Evolutionary conservation across 202 grass and related monocot genomes (phyloP).

Genomic region (Setaria italica): DNA sequence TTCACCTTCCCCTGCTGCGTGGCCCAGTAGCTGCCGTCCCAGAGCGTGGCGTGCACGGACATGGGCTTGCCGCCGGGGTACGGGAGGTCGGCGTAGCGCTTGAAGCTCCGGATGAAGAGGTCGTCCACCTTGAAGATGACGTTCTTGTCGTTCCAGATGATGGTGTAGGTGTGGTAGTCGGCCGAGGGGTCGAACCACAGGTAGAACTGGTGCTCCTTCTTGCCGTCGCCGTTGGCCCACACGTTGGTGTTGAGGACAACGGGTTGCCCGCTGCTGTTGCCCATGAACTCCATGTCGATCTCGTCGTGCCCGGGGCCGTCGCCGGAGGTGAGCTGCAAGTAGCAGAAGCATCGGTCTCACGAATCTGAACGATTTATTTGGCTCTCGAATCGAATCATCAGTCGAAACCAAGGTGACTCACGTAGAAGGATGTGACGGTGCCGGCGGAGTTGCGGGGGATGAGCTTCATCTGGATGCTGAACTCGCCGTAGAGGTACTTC

Average conservation of each 20-base stretch:
- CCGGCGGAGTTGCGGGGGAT: slow-evolving; percentile 52
- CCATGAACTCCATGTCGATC: slow-evolving; percentile 84
- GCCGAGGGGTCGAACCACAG: slow-evolving; percentile 65
- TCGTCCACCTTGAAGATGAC: slow-evolving; percentile 70
- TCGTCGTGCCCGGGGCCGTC: slow-evolving; percentile 57
- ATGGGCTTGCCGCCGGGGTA: slow-evolving; percentile 75
- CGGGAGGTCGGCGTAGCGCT: slow-evolving; percentile 52
- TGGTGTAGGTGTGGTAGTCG: slow-evolving; percentile 68
- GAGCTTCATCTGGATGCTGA: slow-evolving; percentile 60
- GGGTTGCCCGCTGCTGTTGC: slow-evolving; percentile 53
- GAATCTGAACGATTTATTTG: too few species aligned
- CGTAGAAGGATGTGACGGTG: slow-evolving; percentile 61
- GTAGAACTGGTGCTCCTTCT: slow-evolving; percentile 69
- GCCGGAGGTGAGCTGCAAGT: slow-evolving; percentile 47
- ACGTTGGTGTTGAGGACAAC: slow-evolving; percentile 75
- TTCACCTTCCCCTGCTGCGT: slow-evolving; percentile 69
- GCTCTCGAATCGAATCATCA: too few species aligned
- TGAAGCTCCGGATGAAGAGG: slow-evolving; percentile 39
- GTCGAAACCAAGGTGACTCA: not conserved
- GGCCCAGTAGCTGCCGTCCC: slow-evolving; percentile 83
- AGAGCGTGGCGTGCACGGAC: slow-evolving; percentile 71
- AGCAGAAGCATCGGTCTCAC: too few species aligned
- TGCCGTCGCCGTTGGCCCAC: slow-evolving; percentile 61
- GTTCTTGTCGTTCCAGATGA: slow-evolving; percentile 65
- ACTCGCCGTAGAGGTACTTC: slow-evolving; percentile 58